Evolutionary conservation across 257 asterid genomes (phyloP), one percentile per base, ranked within the genome.

Genomic region (Solanum medicagineum): DNA sequence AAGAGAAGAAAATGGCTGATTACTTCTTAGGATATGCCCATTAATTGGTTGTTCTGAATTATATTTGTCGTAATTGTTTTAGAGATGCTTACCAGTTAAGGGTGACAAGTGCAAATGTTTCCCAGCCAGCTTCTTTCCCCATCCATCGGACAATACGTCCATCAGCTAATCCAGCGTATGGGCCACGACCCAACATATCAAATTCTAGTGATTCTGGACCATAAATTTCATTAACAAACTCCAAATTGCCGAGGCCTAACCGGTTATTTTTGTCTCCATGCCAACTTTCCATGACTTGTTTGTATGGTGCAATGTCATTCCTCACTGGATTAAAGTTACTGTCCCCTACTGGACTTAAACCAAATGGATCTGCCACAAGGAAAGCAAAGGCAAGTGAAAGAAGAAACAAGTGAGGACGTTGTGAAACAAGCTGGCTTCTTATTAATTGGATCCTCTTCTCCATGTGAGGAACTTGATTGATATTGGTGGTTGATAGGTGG

Each of bases 181-280:
- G 99, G 8, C 99, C 99, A 2, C 86, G 92, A 12, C 98, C 99
- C 73, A 9, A 83, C 19, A 11, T 22, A 57, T 96, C 99, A 11
- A 96, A 96, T 87, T 96, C 99, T 62, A 96, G 81, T 0, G 98
- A 96, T 55, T 96, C 99, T 0, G 99, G 99, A 7, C 99, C 99
- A 3, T 88, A 96, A 12, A 95, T 84, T 59, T 96, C 88, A 65
- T 93, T 93, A 70, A 89, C 87, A 75, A 93, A 94, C 89, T 91
- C 95, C 90, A 94, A 84, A 54, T 74, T 87, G 51, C 98, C 98
- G 1, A 55, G 85, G 44, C 97, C 93, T 53, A 94, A 71, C n/a
- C 97, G 90, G 87, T 96, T 96, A 20, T 15, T 77, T 80, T 94
- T 89, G 87, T 96, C 98, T 77, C 92, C 85, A 1, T 89, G 94